phyloP scores from a whole-genome alignment of 805 yeast genomes.

The Ogataea salicorniae region DNA sequence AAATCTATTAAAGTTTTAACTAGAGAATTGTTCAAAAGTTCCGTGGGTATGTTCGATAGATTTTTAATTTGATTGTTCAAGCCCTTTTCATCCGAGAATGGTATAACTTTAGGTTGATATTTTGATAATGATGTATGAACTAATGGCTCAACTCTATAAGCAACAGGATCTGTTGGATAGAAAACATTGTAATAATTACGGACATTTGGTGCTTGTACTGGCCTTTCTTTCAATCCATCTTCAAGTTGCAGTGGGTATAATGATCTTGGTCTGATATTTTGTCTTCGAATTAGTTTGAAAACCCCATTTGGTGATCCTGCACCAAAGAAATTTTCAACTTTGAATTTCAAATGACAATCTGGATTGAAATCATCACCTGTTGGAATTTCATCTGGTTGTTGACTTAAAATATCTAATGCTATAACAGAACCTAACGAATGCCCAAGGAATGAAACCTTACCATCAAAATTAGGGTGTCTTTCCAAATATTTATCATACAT shows the following conservation, averaged over 20 bases:
- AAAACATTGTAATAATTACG: constrained; percentile 72
- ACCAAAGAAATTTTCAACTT: constrained; percentile 69
- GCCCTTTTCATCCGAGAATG: constrained; percentile 44
- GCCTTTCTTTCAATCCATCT: constrained; percentile 5
- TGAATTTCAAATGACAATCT: constrained; percentile 49
- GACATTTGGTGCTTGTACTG: constrained; percentile 47
- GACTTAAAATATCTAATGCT: constrained; percentile 64
- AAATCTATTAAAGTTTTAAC: constrained; percentile 15
- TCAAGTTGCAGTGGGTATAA: constrained; percentile 5
- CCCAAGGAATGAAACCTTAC: constrained; percentile 78
- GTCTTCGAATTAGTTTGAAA: constrained; percentile 67
- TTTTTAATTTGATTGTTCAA: constrained; percentile 35
- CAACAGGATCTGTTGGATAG: constrained; percentile 90
- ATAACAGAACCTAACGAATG: constrained; percentile 92
- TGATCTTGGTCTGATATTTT: constrained; percentile 46
- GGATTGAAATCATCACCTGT: constrained; percentile 27
- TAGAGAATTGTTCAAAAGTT: constrained; percentile 25
- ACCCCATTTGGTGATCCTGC: constrained; percentile 91
- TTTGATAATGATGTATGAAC: constrained; percentile 45
- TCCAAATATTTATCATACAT: constrained; percentile 54
- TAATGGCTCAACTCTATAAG: constrained; percentile 85
- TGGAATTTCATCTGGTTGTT: constrained; percentile 36
- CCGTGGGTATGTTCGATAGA: constrained; percentile 15
- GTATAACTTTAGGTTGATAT: constrained; percentile 51
- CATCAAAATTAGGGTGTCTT: constrained; percentile 68